phyloP scores from a whole-genome alignment of 257 asterid species.

The Solanum ossicruentum region DNA sequence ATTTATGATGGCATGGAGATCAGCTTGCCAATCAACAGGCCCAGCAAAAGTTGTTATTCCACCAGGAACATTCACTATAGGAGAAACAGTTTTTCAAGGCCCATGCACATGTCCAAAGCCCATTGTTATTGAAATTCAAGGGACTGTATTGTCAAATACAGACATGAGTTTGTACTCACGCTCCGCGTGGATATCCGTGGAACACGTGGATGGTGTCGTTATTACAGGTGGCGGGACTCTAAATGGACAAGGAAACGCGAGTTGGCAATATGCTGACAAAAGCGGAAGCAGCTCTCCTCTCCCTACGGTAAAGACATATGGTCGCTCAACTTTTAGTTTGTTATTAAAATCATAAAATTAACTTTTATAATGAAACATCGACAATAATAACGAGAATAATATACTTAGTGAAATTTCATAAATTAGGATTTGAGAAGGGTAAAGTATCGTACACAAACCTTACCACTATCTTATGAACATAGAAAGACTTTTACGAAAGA shows the following conservation, averaged over 20 bases:
- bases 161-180: conserved; percentile 32
- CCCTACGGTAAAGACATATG: conserved; percentile 1
- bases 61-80: conserved; percentile 18
- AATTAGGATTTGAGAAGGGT: too few species aligned
- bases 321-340: not conserved
- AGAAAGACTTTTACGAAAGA: too few species aligned
- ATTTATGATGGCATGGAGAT: conserved; percentile 37
- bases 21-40: conserved; percentile 28
- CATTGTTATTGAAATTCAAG: conserved; percentile 36
- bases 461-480: too few species aligned
- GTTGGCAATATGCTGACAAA: conserved; percentile 17
- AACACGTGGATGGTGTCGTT: conserved; percentile 17
- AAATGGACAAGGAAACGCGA: conserved; percentile 33
- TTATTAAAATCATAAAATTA: not conserved
- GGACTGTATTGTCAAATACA: conserved; percentile 22
- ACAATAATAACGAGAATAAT: too few species aligned
- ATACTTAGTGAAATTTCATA: too few species aligned
- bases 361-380: not conserved
- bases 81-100: conserved; percentile 40
- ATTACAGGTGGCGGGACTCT: conserved; percentile 55
- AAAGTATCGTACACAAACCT: accelerated
- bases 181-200: conserved; percentile 33
- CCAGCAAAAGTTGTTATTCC: conserved; percentile 40
- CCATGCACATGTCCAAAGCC: conserved; percentile 35
- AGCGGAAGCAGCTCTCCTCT: conserved; percentile 6